Evolutionary conservation across 306 rosid species (phyloP).

Genomic region (Rosa rugosa): DNA sequence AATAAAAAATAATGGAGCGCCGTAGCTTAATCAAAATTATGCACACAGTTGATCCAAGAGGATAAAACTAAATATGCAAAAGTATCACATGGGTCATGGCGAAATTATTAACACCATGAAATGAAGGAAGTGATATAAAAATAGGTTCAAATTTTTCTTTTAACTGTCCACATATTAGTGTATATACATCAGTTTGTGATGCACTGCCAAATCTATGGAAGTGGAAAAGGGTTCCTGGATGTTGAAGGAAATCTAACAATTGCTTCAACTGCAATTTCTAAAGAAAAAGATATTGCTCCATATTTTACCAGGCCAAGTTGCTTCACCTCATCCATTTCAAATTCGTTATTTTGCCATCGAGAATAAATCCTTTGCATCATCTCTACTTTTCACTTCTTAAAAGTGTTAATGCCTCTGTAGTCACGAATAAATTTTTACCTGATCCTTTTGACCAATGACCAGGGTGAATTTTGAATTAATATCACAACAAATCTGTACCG

Average conservation of each 20-base stretch:
- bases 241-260: neutral
- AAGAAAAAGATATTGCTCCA: neutral
- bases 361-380: neutral
- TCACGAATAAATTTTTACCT: too few relatives aligned
- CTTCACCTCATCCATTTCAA: neutral
- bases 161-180: too few relatives aligned
- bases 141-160: neutral
- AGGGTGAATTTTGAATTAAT: neutral
- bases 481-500: neutral
- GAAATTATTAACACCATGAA: neutral
- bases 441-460: neutral
- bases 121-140: neutral
- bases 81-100: neutral
- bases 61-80: neutral
- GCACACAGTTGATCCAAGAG: neutral
- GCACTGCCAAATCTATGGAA: neutral
- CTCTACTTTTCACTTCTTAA: neutral
- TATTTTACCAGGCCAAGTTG: neutral
- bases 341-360: neutral
- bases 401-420: neutral
- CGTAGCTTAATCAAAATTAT: neutral
- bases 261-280: neutral
- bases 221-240: neutral
- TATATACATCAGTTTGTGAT: too few relatives aligned
- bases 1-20: too few relatives aligned